A percentile compares a stretch with the other conserved stretches of the same genome.
Conservation (phyloP, 257 asterid genomes). For the Paulownia fortunei region DNA sequence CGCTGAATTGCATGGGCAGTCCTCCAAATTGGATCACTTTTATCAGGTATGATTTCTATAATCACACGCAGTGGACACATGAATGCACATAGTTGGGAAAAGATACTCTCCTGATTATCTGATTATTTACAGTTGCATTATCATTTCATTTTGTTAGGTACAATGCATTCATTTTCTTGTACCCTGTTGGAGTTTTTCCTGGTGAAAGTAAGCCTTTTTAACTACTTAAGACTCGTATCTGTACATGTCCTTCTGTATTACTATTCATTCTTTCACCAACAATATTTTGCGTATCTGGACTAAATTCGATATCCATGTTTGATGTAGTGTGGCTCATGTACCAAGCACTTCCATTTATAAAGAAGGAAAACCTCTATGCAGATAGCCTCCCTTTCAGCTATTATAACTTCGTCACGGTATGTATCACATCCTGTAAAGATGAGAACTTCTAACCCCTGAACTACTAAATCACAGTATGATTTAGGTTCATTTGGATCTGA, state of each 20-base stretch:
- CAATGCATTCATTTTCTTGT: slow-evolving; percentile 85
- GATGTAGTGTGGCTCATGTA: slow-evolving; percentile 92
- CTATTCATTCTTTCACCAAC: background rate
- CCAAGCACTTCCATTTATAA: slow-evolving; percentile 81
- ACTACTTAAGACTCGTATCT: slow-evolving; percentile 16
- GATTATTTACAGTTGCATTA: background rate
- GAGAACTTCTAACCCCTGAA: background rate
- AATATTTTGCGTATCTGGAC: background rate
- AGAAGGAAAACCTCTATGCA: slow-evolving; percentile 65
- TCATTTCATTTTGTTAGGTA: slow-evolving; percentile 56
- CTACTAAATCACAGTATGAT: background rate
- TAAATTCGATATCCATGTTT: slow-evolving; percentile 4
- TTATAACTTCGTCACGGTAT: slow-evolving; percentile 63
- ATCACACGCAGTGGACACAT: background rate
- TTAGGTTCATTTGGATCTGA: background rate
- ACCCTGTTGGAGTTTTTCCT: slow-evolving; percentile 81
- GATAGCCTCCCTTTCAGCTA: slow-evolving; percentile 74
- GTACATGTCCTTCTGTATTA: background rate
- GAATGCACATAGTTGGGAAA: background rate
- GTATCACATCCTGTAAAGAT: slow-evolving; percentile 5
- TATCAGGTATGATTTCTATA: slow-evolving; percentile 59
- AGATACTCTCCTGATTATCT: slow-evolving; percentile 4
- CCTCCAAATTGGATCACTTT: slow-evolving; percentile 74
- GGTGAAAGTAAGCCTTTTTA: slow-evolving; percentile 84
- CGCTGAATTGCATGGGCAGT: slow-evolving; percentile 57